Evolutionary conservation across 805 yeast genomes (phyloP).

Genomic region (Pichia nanzhaoensis): DNA sequence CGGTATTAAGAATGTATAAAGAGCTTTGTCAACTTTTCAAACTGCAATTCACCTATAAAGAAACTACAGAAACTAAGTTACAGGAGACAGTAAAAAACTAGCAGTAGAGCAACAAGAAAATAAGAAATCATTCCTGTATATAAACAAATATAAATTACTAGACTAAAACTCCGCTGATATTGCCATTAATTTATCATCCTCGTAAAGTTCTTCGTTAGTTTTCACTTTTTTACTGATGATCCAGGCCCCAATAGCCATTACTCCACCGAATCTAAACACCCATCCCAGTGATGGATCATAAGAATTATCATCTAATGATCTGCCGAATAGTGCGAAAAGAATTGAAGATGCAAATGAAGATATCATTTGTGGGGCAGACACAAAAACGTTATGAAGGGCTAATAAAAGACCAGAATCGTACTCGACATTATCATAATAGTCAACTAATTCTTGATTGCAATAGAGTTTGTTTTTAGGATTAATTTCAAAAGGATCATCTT

Average conservation of each 20-base stretch:
- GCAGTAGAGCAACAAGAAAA: neutral
- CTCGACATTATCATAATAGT: conserved; percentile 35
- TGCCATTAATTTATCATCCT: conserved; percentile 26
- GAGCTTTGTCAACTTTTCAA: conserved; percentile 17
- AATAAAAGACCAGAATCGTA: conserved; percentile 51
- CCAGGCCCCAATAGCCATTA: conserved; percentile 42
- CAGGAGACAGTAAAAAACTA: neutral
- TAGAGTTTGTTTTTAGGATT: conserved; percentile 14
- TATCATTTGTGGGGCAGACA: conserved; percentile 51
- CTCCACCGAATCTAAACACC: conserved; percentile 52
- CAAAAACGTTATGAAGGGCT: conserved; percentile 53
- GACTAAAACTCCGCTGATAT: conserved; percentile 3
- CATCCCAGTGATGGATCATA: conserved; percentile 44
- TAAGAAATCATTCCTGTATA: neutral
- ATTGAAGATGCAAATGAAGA: conserved; percentile 44
- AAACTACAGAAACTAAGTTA: conserved; percentile 4
- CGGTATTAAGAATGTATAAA: conserved; percentile 17
- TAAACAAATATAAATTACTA: neutral
- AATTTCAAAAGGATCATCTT: conserved; percentile 8
- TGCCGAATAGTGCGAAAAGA: conserved; percentile 35
- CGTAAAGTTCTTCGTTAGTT: conserved; percentile 32
- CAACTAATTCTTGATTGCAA: conserved; percentile 18
- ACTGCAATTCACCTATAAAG: conserved; percentile 8
- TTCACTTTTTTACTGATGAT: conserved; percentile 37
- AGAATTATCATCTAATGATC: conserved; percentile 17